Evolutionary conservation across 768 basidiomycete species (phyloP), one percentile per base, ranked within the genome.

Genomic region (Termitomyces sp.): DNA sequence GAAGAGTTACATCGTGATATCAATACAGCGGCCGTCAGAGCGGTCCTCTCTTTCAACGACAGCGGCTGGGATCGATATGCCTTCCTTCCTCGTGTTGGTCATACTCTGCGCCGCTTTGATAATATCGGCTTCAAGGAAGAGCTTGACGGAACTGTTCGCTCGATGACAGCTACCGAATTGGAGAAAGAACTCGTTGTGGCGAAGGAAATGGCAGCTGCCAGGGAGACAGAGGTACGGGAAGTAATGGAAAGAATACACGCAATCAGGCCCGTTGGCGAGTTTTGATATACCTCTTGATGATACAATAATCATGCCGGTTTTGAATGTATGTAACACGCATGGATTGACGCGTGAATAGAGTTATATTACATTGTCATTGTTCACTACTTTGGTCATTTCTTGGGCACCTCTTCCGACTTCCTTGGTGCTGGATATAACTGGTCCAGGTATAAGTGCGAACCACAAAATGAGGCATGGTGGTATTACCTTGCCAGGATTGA

Each of bases 1-100:
- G 92, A 95, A 72, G 92, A 92, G 68, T 79, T 94, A 38, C 92
- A 95, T 66, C 88, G 90, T 33, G 92, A 94, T 66, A 94, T 94
- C 75, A 95, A 94, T 73, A 91, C 85, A 2, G 92, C 92, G 7
- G 91, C 92, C 4, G 91, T 93, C 32, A 83, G 88, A 32, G 90
- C 91, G 7, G 87, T 93, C 22, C 80, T 94, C 28, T 83, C 88
- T 1, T 89, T 91, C 78, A 94, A 93, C 66, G 91, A 94, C 74
- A 87, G 81, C 62, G 91, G 92, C 24, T 93, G 92, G 92, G 92
- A 92, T 70, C 80, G 81, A 12, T 76, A 82, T 61, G 81, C 78
- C 4, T 87, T 88, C 69, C 73, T 92, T 69, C 91, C 91, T 40
- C 84, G 84, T n/a, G 72, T 83, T 32, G 87, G 89, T 33, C 84